Evolutionary conservation across 768 basidiomycete genomes (phyloP).

Genomic region (Multifurca ochricompacta): DNA sequence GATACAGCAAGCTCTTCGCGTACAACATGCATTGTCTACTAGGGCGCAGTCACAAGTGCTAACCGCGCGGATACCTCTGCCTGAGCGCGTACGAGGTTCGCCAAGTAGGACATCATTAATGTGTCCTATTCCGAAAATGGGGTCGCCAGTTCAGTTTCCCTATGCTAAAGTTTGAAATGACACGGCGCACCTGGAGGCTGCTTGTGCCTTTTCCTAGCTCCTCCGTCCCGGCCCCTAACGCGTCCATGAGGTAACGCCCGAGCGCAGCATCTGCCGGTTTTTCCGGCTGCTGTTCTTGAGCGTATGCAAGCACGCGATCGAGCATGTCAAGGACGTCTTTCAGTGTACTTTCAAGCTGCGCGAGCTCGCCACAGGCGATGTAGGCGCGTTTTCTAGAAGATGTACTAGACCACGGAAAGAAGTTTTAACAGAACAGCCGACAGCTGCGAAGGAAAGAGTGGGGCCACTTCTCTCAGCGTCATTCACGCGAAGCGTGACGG

Average conservation of each 20-base stretch:
- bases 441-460: background rate
- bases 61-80: slow-evolving; percentile 86
- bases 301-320: slow-evolving; percentile 79
- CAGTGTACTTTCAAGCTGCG: slow-evolving; percentile 69
- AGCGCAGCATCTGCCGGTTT: slow-evolving; percentile 75
- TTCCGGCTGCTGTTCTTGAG: slow-evolving; percentile 69
- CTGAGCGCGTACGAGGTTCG: slow-evolving; percentile 88
- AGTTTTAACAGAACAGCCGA: background rate
- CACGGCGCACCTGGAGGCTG: slow-evolving; percentile 53
- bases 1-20: slow-evolving; percentile 6
- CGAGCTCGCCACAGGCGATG: slow-evolving; percentile 51
- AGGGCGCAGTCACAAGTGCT: slow-evolving; percentile 56
- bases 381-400: slow-evolving; percentile 46
- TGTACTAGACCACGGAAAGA: slow-evolving; percentile 48
- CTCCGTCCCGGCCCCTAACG: slow-evolving; percentile 62
- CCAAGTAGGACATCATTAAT: slow-evolving; percentile 91
- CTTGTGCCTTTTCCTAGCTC: slow-evolving; percentile 64
- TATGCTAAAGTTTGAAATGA: background rate
- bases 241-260: slow-evolving; percentile 88
- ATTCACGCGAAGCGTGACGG: slow-evolving; percentile 77
- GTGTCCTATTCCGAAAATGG: slow-evolving; percentile 55
- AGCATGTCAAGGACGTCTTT: slow-evolving; percentile 66
- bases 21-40: slow-evolving; percentile 22
- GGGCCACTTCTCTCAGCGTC: slow-evolving; percentile 73
- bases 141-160: slow-evolving; percentile 17